Percentiles rank a stretch among this genome's conserved stretches.
Evolutionary conservation across 1,284 basidiomycete species (phyloP).

Genomic region (Sporisorium scitamineum): DNA sequence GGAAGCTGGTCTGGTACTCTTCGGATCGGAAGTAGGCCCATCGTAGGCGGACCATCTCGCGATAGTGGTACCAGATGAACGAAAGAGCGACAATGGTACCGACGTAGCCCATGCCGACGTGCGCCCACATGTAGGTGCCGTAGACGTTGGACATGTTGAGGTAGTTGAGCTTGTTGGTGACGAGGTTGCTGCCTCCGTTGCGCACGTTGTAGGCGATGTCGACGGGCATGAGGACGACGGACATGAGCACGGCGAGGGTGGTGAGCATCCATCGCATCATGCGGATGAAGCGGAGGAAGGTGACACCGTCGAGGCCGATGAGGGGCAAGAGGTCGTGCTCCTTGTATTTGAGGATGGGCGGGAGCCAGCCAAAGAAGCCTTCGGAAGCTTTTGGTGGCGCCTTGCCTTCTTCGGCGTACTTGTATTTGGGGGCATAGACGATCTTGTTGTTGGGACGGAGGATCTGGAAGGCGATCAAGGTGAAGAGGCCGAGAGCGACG

Average conservation of each 20-base stretch:
- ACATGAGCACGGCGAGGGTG: conserved; percentile 72
- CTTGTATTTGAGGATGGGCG: conserved; percentile 83
- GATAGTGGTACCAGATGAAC: conserved; percentile 64
- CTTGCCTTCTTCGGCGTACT: conserved; percentile 86
- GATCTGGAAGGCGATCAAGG: conserved; percentile 60
- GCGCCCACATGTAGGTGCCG: conserved; percentile 64
- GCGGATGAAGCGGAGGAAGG: conserved; percentile 90
- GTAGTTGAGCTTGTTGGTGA: conserved; percentile 48
- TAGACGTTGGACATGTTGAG: conserved; percentile 64
- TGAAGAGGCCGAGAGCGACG: conserved; percentile 46
- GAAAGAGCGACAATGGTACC: conserved; percentile 58
- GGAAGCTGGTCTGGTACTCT: conserved; percentile 70
- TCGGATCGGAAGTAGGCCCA: conserved; percentile 65
- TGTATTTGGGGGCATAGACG: conserved; percentile 84
- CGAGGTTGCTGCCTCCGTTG: conserved; percentile 33
- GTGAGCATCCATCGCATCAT: conserved; percentile 76
- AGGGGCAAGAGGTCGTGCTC: conserved; percentile 90
- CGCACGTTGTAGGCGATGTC: conserved; percentile 71
- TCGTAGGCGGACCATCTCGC: conserved; percentile 60
- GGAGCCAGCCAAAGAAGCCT: conserved; percentile 79
- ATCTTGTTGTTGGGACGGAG: conserved; percentile 72
- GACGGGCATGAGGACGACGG: conserved; percentile 82
- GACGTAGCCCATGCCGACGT: conserved; percentile 66
- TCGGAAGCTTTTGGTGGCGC: conserved; percentile 77
- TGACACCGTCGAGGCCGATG: conserved; percentile 88